Evolutionary conservation across 768 basidiomycete species (phyloP).

Genomic region (Leccinum subtestaceum): DNA sequence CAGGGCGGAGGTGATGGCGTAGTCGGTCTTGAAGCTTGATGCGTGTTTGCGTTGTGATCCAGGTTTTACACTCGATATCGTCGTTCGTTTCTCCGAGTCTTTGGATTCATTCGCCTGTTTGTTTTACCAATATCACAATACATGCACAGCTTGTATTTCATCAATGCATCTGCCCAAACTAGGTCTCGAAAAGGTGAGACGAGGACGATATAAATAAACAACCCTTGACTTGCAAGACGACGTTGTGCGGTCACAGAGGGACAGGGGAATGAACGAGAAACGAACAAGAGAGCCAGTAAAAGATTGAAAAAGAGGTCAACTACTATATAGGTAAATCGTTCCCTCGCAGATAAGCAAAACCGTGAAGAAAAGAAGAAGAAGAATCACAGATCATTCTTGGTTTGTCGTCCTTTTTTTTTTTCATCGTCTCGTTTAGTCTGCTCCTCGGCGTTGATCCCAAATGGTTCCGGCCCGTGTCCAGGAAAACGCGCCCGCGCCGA

Average conservation of each 20-base stretch:
- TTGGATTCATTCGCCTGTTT: neutral
- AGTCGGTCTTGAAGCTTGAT: neutral
- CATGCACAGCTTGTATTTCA: neutral
- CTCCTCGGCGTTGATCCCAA: conserved; percentile 27
- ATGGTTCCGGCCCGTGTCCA: conserved; percentile 30
- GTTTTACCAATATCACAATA: neutral
- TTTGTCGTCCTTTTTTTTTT: neutral
- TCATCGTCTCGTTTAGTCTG: conserved; percentile 34
- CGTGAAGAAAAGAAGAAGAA: neutral
- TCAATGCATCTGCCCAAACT: neutral
- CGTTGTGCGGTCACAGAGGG: neutral
- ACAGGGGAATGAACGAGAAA: conserved; percentile 5
- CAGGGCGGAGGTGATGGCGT: conserved; percentile 15
- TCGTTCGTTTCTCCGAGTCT: neutral
- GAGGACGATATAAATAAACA: conserved; percentile 19
- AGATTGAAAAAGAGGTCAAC: conserved; percentile 16
- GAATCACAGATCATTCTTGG: conserved; percentile 3
- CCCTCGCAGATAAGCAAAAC: conserved; percentile 14
- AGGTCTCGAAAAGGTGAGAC: neutral
- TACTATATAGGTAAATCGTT: conserved; percentile 30
- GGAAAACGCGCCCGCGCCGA: conserved; percentile 26
- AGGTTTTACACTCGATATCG: neutral
- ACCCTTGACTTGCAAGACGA: neutral
- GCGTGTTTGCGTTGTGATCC: neutral
- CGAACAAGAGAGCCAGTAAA: neutral